These are phyloP conservation scores for Fusarium verticillioides DNA, from an alignment of 2,329 filamentous ascomycete genomes.

Conservation along the genomic window DNA sequence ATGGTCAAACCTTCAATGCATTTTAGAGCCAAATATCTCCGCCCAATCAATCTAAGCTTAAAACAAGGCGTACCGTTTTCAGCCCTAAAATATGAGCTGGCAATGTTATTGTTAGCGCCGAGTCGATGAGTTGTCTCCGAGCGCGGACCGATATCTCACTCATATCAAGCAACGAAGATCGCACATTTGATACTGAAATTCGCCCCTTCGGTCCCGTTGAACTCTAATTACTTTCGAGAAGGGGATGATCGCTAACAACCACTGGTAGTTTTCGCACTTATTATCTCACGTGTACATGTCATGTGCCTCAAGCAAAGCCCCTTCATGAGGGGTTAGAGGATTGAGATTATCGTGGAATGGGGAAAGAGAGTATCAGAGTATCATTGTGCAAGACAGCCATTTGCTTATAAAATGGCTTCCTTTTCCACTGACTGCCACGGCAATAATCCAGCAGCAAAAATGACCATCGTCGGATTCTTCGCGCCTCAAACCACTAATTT, in stretches of 20 bases:
- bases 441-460: background rate
- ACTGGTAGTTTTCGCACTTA: background rate
- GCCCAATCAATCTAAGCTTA: background rate
- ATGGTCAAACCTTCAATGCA: background rate
- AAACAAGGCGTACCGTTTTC: background rate
- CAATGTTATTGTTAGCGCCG: background rate
- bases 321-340: background rate
- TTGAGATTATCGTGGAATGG: background rate
- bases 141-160: background rate
- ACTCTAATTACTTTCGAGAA: background rate
- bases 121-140: background rate
- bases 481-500: background rate
- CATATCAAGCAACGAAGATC: background rate
- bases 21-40: accelerated
- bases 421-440: accelerated
- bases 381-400: background rate
- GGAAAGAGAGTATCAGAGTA: background rate
- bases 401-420: accelerated
- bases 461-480: background rate
- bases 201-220: background rate
- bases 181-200: background rate
- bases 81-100: background rate
- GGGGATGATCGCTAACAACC: background rate
- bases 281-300: background rate
- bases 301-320: background rate